Conservation (phyloP, 139 green algal species). For the Tetraselmis striata region DNA sequence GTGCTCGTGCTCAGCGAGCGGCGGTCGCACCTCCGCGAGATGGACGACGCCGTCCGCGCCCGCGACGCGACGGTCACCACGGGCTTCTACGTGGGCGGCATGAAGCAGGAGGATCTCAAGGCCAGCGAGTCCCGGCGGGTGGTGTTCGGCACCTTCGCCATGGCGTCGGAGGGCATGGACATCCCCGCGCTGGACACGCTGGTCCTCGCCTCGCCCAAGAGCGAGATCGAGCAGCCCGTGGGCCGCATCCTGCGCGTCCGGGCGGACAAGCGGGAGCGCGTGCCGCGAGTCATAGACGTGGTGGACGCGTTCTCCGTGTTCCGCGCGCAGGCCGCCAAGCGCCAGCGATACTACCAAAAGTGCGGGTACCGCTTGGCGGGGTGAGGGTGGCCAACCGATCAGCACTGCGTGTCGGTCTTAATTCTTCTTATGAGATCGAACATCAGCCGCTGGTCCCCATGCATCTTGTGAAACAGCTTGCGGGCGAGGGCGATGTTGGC, state of each 20-base stretch:
- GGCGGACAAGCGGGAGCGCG: background rate
- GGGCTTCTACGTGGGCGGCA: constrained; percentile 17
- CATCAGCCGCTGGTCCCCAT: no score
- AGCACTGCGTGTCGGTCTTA: no score
- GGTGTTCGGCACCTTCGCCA: constrained; percentile 15
- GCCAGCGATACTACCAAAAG: constrained; percentile 9
- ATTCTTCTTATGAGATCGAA: no score
- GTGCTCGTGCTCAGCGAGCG: constrained; percentile 19
- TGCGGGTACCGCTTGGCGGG: no score
- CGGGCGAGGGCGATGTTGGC: no score
- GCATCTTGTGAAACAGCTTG: no score
- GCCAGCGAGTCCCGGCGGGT: constrained; percentile 2
- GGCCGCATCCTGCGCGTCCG: constrained; percentile 18
- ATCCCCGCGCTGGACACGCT: constrained; percentile 18
- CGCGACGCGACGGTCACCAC: background rate
- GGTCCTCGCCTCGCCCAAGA: constrained; percentile 19
- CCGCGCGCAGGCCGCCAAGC: constrained; percentile 6
- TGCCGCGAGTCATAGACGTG: constrained; percentile 11
- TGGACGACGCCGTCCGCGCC: background rate
- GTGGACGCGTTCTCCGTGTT: constrained; percentile 20
- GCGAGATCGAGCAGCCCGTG: constrained; percentile 18
- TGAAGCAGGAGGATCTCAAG: constrained; percentile 8
- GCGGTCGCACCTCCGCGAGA: background rate
- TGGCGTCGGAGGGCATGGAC: constrained; percentile 22
- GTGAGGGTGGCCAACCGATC: no score